Evolutionary conservation across 208 protist genomes (phyloP), one percentile per base, ranked within the genome.

Genomic region (Acanthamoeba sp.): DNA sequence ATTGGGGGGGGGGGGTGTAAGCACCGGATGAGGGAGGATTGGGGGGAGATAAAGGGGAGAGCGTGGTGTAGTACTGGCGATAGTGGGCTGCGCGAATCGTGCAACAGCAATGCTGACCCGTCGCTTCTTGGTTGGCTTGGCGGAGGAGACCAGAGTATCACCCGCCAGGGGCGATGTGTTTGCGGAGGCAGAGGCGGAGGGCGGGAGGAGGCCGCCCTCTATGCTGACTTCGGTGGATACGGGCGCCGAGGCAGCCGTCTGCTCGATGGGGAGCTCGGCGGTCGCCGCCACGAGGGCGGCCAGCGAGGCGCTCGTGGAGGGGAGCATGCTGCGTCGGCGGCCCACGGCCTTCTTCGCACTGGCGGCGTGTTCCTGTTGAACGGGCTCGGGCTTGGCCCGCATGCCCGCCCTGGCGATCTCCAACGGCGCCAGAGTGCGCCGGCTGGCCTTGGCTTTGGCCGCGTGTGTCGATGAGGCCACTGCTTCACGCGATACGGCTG

Each of bases 281-380:
- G 14, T 73, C 12, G 45, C 45, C 27, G 64, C 64, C 27, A 69
- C n/a, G n/a, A 22, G n/a, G 5, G 6, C 59, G 14, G 27, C 32
- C 64, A 73, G 34, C 64, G 64, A 73, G 14, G 64, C 64, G 64
- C 64, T 73, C 22, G 64, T 73, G n/a, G 64, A 73, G 64, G 64
- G 64, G 14, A 73, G 64, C 64, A 73, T 73, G 64, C 64, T 73
- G 32, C 34, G 27, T 32, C 64, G 64, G 6, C 64, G 27, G 64
- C 64, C 14, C 10, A 38, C 32, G 29, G 64, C 2, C 64, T 73
- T n/a, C 64, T 73, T 73, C 0, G 27, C 29, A 10, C 10, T 40
- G 14, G 6, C 22, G n/a, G 59, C n/a, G 14, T 69, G 16, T 69
- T 22, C 14, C 22, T 7, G n/a, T 69, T 73, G 64, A 1, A 3